phyloP scores from a whole-genome alignment of 768 basidiomycete species.

The Macrocybe gigantea region DNA sequence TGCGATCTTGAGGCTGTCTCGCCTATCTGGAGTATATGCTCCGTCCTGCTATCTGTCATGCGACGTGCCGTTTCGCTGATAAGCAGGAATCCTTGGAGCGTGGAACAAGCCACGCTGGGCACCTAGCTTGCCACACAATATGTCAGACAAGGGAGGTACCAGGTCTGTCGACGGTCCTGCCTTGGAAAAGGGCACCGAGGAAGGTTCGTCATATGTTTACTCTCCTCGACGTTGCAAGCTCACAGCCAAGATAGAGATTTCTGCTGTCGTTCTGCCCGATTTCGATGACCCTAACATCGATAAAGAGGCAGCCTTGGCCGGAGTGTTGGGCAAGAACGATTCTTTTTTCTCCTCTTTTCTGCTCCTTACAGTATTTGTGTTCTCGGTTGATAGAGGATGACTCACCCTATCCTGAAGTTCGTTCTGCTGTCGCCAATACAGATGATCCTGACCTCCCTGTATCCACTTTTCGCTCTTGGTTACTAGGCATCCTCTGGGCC shows the following conservation, averaged over 20 bases:
- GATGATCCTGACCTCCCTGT: constrained; percentile 63
- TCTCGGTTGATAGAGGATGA: constrained; percentile 42
- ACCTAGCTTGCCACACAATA: constrained; percentile 13
- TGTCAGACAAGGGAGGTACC: constrained; percentile 28
- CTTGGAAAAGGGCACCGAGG: constrained; percentile 20
- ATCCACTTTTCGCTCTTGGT: constrained; percentile 63
- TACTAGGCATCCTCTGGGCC: constrained; percentile 66
- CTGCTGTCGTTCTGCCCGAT: constrained; percentile 27
- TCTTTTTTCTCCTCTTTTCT: background rate
- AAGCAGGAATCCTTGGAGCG: too few species aligned
- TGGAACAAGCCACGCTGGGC: too few species aligned
- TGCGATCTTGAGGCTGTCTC: constrained; percentile 5
- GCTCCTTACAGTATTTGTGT: background rate
- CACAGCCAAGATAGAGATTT: background rate
- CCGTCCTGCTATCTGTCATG: constrained; percentile 7
- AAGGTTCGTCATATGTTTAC: constrained; percentile 11
- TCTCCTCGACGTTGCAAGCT: background rate
- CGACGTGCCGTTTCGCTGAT: constrained; percentile 14
- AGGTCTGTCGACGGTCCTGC: constrained; percentile 15
- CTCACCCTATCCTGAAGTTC: constrained; percentile 69
- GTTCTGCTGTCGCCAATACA: constrained; percentile 63
- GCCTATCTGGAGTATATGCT: background rate
- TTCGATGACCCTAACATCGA: constrained; percentile 55
- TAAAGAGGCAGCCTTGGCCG: constrained; percentile 36
- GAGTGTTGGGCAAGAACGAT: constrained; percentile 30